phyloP scores from a whole-genome alignment of 2,329 filamentous ascomycete genomes.

The Colletotrichum sp. region DNA sequence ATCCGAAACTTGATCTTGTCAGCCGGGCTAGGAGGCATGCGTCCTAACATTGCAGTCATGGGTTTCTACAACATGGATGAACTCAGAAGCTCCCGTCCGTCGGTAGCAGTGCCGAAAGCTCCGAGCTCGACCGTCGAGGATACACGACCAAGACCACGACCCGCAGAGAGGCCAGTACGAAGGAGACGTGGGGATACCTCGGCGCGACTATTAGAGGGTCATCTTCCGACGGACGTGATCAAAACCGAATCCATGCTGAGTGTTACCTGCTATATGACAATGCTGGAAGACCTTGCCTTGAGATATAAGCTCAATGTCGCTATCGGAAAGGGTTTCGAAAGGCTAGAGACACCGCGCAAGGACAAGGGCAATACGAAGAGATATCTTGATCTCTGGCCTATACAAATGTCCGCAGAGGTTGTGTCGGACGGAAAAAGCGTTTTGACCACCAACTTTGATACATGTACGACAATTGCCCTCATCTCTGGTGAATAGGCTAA shows the following conservation, averaged over 20 bases:
- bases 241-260: conserved; percentile 72
- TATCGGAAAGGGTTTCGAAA: conserved; percentile 80
- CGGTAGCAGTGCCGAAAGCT: conserved; percentile 60
- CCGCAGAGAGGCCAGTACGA: conserved; percentile 32
- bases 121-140: conserved; percentile 40
- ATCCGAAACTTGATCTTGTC: conserved; percentile 82
- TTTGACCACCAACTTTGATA: conserved; percentile 89
- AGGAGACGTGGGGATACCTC: conserved; percentile 60
- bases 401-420: conserved; percentile 90
- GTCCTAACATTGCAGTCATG: conserved; percentile 84
- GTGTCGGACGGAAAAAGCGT: conserved; percentile 70
- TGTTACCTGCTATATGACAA: conserved; percentile 77
- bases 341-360: conserved; percentile 72
- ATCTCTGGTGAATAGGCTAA: background rate
- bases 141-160: conserved; percentile 33
- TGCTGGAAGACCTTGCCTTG: conserved; percentile 81
- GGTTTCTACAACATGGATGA: conserved; percentile 84
- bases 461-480: conserved; percentile 60
- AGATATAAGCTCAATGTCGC: conserved; percentile 84
- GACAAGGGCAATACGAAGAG: conserved; percentile 68
- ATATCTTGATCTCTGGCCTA: conserved; percentile 89
- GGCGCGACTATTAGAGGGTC: conserved; percentile 59
- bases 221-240: conserved; percentile 73
- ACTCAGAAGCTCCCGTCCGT: conserved; percentile 63
- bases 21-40: conserved; percentile 84